Percentiles rank a stretch among this genome's conserved stretches.
Evolutionary conservation across 2,329 filamentous ascomycete species (phyloP).

Genomic region (Botrytis sinoallii): DNA sequence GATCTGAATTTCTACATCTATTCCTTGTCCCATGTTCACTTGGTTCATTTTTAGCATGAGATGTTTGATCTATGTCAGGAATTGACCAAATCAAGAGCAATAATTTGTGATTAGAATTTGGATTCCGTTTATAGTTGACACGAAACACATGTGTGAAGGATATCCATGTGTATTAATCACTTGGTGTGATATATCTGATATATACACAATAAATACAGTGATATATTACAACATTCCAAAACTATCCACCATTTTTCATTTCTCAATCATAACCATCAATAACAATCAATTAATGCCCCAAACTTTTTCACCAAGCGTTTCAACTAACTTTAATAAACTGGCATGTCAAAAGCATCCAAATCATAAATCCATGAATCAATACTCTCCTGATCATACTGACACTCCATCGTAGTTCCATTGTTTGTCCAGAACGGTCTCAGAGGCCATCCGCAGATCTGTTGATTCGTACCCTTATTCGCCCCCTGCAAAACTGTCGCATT

Average conservation of each 20-base stretch:
- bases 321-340: constrained; percentile 21
- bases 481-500: constrained; percentile 41
- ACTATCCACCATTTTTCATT: neutral
- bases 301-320: neutral
- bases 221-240: neutral
- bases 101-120: no score
- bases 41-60: neutral
- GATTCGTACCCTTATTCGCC: constrained; percentile 37
- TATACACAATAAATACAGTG: neutral
- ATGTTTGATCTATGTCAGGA: neutral
- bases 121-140: neutral
- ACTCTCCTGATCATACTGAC: constrained; percentile 32
- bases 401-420: constrained; percentile 32
- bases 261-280: neutral
- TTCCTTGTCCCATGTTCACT: neutral
- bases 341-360: constrained; percentile 27
- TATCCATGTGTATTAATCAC: neutral
- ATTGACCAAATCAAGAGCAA: neutral
- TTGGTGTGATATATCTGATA: neutral
- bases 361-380: constrained; percentile 37
- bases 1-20: no score
- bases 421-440: constrained; percentile 36
- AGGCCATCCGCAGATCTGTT: constrained; percentile 43
- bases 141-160: neutral
- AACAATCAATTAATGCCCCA: neutral